These are phyloP conservation scores for Marasmius tenuissimus DNA, from an alignment of 1,284 basidiomycete genomes.

Conservation along the genomic window DNA sequence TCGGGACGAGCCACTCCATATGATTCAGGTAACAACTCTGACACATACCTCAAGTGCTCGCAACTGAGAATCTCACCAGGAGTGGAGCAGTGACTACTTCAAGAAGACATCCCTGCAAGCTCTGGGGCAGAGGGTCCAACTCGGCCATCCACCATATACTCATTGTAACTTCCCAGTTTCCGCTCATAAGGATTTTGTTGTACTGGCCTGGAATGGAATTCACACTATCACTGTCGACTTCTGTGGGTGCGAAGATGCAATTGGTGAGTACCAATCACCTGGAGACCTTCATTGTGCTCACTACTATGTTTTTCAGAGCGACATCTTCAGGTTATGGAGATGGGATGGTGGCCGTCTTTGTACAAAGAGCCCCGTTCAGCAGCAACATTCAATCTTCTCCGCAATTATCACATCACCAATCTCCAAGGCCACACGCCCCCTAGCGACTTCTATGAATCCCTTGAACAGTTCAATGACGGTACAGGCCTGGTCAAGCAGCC, in stretches of 20 bases:
- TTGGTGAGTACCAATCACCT: not conserved
- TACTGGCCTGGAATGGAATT: conserved; percentile 14
- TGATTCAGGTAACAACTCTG: not conserved
- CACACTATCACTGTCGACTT: conserved; percentile 17
- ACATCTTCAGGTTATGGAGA: conserved; percentile 21
- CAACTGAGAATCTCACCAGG: no score
- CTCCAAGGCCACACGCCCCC: conserved; percentile 13
- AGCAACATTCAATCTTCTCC: conserved; percentile 17
- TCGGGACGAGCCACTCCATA: conserved; percentile 1
- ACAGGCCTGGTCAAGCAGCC: not conserved
- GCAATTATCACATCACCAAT: conserved; percentile 17
- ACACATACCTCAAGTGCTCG: no score
- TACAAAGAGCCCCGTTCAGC: conserved; percentile 17
- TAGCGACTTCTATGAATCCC: not conserved
- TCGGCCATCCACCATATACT: not conserved
- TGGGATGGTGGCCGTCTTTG: conserved; percentile 20
- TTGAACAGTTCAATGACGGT: not conserved
- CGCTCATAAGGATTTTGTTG: conserved; percentile 10
- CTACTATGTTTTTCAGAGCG: no score
- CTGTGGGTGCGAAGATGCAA: conserved; percentile 15
- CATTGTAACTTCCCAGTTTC: no score
- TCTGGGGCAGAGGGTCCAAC: not conserved
- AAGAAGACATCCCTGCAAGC: no score
- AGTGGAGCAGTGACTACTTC: no score
- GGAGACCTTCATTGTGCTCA: no score